A percentile compares a stretch with the other conserved stretches of the same genome.
These are phyloP conservation scores for Lanmaoa pseudosensibilis DNA, from an alignment of 768 basidiomycete genomes.

Conservation along the genomic window DNA sequence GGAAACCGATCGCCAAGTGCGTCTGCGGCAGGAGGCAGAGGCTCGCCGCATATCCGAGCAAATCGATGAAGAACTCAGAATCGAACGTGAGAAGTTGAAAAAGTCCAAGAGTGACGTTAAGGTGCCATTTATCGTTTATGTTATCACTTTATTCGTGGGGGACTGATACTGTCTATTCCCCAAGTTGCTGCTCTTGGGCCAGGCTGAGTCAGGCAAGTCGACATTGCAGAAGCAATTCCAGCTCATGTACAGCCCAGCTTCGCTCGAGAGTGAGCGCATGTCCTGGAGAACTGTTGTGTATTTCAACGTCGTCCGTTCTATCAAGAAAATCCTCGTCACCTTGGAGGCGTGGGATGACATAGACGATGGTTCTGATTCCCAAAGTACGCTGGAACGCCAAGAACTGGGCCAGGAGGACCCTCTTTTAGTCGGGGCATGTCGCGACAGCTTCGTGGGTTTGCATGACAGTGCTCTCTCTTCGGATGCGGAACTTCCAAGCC, in stretches of 20 bases:
- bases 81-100: slow-evolving; percentile 64
- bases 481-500: slow-evolving; percentile 13
- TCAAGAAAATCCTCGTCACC: slow-evolving; percentile 66
- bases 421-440: slow-evolving; percentile 15
- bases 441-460: slow-evolving; percentile 10
- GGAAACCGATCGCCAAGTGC: slow-evolving; percentile 56
- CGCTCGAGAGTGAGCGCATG: slow-evolving; percentile 64
- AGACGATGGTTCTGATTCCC: slow-evolving; percentile 50
- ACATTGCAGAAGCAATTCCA: slow-evolving; percentile 80
- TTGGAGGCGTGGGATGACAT: slow-evolving; percentile 63
- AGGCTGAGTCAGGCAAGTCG: slow-evolving; percentile 78
- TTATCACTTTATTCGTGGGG: not conserved
- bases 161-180: slow-evolving; percentile 22
- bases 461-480: slow-evolving; percentile 8
- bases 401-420: slow-evolving; percentile 30
- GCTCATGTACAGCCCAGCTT: slow-evolving; percentile 75
- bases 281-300: slow-evolving; percentile 76
- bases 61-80: slow-evolving; percentile 78
- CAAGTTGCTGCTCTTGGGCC: slow-evolving; percentile 72
- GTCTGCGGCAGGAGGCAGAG: slow-evolving; percentile 68
- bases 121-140: slow-evolving; percentile 36
- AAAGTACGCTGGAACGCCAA: slow-evolving; percentile 34
- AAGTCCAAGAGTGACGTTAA: slow-evolving; percentile 74
- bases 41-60: slow-evolving; percentile 75
- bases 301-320: slow-evolving; percentile 71